A percentile compares a stretch with the other conserved stretches of the same genome.
Conservation (phyloP, 192 early-diverging fungal species). For the Coemansia sp. region DNA sequence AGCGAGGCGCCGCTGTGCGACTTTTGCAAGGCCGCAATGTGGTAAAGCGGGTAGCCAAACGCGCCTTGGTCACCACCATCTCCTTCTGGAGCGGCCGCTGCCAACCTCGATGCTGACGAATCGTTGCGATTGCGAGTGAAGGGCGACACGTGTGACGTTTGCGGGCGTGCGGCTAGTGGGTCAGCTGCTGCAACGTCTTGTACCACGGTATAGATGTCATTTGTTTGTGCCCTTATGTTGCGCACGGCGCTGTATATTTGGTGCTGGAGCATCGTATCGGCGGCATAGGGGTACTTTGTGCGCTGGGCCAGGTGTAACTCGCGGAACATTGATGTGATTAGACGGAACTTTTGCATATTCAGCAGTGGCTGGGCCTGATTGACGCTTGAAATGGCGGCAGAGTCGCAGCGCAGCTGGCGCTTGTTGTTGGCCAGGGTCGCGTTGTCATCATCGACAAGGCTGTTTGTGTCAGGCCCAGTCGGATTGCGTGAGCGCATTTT, state of each 20-base stretch:
- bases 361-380: slow-evolving; percentile 52
- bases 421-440: background rate
- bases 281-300: slow-evolving; percentile 51
- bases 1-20: slow-evolving; percentile 20
- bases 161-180: slow-evolving; percentile 13
- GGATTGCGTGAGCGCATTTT: slow-evolving; percentile 48
- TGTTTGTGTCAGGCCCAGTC: slow-evolving; percentile 5
- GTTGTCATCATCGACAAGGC: background rate
- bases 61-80: slow-evolving; percentile 12
- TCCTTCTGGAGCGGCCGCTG: background rate
- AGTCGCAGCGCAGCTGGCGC: slow-evolving; percentile 24
- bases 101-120: slow-evolving; percentile 35
- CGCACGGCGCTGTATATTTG: slow-evolving; percentile 52
- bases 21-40: slow-evolving; percentile 39
- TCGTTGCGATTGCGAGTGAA: slow-evolving; percentile 34
- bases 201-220: slow-evolving; percentile 44
- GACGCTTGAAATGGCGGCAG: slow-evolving; percentile 33
- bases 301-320: slow-evolving; percentile 52
- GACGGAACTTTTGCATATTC: slow-evolving; percentile 55
- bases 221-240: slow-evolving; percentile 49
- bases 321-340: slow-evolving; percentile 53
- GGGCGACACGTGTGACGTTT: slow-evolving; percentile 22
- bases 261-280: slow-evolving; percentile 50
- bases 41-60: slow-evolving; percentile 51
- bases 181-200: slow-evolving; percentile 37